phyloP scores from a whole-genome alignment of 106 monocot species.

The Dendrobium huoshanense region DNA sequence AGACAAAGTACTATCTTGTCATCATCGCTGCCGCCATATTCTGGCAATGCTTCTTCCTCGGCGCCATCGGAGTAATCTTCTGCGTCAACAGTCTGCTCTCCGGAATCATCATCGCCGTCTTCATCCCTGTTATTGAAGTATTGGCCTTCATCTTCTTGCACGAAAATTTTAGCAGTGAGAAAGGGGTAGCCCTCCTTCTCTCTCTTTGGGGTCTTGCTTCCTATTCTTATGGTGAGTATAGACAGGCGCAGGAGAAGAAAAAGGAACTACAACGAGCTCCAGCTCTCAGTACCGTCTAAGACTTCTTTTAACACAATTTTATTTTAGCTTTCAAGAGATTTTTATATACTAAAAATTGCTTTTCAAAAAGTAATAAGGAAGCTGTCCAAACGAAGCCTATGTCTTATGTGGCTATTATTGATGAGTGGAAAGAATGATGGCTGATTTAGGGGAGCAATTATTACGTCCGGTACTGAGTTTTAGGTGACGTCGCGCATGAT shows the following conservation, averaged over 20 bases:
- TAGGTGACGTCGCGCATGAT: too few relatives aligned
- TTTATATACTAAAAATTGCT: too few relatives aligned
- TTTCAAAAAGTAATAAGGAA: too few relatives aligned
- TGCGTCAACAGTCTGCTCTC: conserved; percentile 49
- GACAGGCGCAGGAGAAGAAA: conserved; percentile 13
- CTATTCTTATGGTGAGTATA: conserved; percentile 49
- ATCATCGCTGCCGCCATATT: conserved; percentile 22
- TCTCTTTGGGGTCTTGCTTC: conserved; percentile 55
- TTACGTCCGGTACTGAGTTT: too few relatives aligned
- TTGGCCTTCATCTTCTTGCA: conserved; percentile 39
- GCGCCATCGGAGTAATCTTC: conserved; percentile 42
- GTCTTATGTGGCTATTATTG: too few relatives aligned
- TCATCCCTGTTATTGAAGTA: conserved; percentile 56
- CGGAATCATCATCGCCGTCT: conserved; percentile 41
- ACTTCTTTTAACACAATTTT: neutral
- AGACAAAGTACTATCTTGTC: conserved; percentile 50
- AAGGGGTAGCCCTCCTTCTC: conserved; percentile 46
- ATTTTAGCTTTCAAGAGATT: too few relatives aligned
- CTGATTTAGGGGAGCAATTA: too few relatives aligned
- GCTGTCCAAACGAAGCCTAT: too few relatives aligned
- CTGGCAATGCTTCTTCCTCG: conserved; percentile 53
- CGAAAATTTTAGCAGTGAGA: conserved; percentile 35
- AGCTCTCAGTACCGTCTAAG: neutral
- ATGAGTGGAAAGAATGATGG: too few relatives aligned
- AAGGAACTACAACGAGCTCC: neutral